Evolutionary conservation across 257 asterid genomes (phyloP).

Genomic region (Knoxia roxburghii): DNA sequence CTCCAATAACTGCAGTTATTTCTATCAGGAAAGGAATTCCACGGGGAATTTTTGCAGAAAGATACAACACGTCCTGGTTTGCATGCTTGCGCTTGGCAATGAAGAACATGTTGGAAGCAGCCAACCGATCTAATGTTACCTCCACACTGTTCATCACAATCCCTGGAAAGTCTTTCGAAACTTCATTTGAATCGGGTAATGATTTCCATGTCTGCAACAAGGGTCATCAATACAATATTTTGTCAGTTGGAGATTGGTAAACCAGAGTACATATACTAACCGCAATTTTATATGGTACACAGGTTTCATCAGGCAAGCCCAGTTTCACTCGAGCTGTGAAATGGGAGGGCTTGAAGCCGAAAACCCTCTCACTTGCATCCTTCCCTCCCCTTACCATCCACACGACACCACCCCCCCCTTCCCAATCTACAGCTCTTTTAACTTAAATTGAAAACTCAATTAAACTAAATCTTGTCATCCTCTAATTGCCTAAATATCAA

Average conservation of each 20-base stretch:
- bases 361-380: too few relatives aligned
- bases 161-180: constrained; percentile 70
- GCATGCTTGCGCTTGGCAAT: constrained; percentile 90
- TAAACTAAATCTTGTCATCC: background rate
- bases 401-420: too few relatives aligned
- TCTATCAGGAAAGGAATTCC: constrained; percentile 88
- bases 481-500: background rate
- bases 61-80: constrained; percentile 85
- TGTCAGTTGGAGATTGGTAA: background rate
- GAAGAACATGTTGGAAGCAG: constrained; percentile 77
- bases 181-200: constrained; percentile 88
- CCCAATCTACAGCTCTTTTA: background rate
- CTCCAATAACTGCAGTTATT: constrained; percentile 66
- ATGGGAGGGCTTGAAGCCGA: too few relatives aligned
- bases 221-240: background rate
- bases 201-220: constrained; percentile 89
- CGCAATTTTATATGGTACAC: background rate
- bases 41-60: constrained; percentile 81
- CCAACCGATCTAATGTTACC: constrained; percentile 59
- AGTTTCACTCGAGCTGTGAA: background rate
- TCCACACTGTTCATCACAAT: constrained; percentile 62
- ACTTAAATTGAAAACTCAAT: background rate
- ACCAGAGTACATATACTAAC: background rate
- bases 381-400: too few relatives aligned
- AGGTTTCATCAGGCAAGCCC: background rate